phyloP scores from a whole-genome alignment of 2,329 filamentous ascomycete species.

The Venturia pyrina region DNA sequence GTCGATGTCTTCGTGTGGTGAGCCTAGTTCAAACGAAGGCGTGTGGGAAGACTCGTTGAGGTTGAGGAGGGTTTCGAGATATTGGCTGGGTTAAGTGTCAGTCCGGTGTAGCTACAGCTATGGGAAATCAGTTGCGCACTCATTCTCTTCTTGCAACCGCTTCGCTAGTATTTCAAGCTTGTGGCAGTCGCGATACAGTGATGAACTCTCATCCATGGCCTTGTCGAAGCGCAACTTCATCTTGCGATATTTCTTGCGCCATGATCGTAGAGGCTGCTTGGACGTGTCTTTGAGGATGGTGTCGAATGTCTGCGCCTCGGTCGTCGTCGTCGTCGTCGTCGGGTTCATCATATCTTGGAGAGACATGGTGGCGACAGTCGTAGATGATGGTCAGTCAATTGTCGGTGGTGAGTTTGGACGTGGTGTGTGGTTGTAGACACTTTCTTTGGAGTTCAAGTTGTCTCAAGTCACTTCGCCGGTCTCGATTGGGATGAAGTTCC shows the following conservation, averaged over 20 bases:
- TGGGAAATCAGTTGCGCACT: constrained; percentile 48
- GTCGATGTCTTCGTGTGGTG: constrained; percentile 8
- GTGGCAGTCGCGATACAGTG: constrained; percentile 70
- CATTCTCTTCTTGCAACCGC: constrained; percentile 80
- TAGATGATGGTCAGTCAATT: neutral
- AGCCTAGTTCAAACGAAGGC: constrained; percentile 61
- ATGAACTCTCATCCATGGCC: constrained; percentile 70
- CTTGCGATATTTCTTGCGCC: constrained; percentile 83
- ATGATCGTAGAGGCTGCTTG: constrained; percentile 14
- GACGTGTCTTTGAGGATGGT: constrained; percentile 11
- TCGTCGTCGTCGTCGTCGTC: neutral
- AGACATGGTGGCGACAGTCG: neutral
- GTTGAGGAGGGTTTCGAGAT: constrained; percentile 81
- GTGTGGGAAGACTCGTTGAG: constrained; percentile 79
- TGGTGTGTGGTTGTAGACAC: neutral
- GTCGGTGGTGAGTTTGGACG: neutral
- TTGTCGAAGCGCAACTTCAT: constrained; percentile 72
- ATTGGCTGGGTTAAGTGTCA: constrained; percentile 48
- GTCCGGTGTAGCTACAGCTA: constrained; percentile 14
- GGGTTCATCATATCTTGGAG: constrained; percentile 10
- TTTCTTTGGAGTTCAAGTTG: neutral
- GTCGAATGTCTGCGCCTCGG: constrained; percentile 11
- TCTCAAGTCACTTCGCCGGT: neutral
- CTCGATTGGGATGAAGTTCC: neutral
- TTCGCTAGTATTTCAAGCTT: constrained; percentile 72